Base-by-base conservation (phyloP, 129 eudicot species). In the Kitagawia praeruptora region DNA sequence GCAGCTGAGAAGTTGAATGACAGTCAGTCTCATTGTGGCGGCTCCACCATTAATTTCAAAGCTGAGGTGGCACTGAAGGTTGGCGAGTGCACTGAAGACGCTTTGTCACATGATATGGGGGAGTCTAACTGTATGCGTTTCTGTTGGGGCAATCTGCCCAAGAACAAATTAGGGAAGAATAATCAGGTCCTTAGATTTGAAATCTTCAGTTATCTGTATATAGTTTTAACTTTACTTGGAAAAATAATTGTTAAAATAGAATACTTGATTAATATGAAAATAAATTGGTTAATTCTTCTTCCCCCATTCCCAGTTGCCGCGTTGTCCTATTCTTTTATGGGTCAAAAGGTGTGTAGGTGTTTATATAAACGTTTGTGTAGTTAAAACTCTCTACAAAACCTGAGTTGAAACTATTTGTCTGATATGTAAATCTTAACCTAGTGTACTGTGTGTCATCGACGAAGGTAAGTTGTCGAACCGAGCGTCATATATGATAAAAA, bases 41-140 rank as follows among this genome's bases (percentile, higher is more conserved):
- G 73, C 73, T 83, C 89, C 89, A 83, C 85, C 87, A 75, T 81
- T 39, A 46, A 78, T 83, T 78, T 83, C 87, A 83, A 86, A 83
- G 89, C 87, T 74, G 89, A 86, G 89, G 89, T 86, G 89, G 82
- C 87, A 77, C 81, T 74, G 69, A 39, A 81, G 74, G 69, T 37
- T 67, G 82, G 80, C 80, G 80, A 76, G 76, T 86, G 87, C 89
- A 83, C 89, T 86, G 79, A 86, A 27, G 89, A 86, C 81, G 87
- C 87, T 83, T 86, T 83, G 82, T 75, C 83, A 39, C 39, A 42
- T 66, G 54, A 74, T 77, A 53, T 83, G 89, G 89, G 69, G 87
- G 87, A 80, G 85, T 80, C 84, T 42, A 73, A 46, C 40, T 71
- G 49, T 39, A 40, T 71, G 75, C 38, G 74, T 70, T 31, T 38